Percentiles rank a stretch among this genome's conserved stretches.
phyloP scores from a whole-genome alignment of 2,329 filamentous ascomycete species.

The Aureobasidium subglaciale region DNA sequence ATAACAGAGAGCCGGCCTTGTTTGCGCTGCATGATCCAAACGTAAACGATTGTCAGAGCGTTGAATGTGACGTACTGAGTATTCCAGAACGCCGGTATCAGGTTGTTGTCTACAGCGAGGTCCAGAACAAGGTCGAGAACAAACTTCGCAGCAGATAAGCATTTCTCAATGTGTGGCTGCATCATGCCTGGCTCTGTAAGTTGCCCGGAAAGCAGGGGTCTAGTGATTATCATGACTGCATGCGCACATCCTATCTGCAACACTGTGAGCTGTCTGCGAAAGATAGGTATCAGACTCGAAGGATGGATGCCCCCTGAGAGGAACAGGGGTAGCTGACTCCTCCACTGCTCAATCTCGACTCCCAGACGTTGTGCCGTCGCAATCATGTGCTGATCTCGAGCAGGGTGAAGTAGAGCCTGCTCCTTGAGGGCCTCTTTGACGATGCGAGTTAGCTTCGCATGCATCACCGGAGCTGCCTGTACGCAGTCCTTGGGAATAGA shows the following conservation, averaged over 20 bases:
- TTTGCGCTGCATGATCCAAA: constrained; percentile 9
- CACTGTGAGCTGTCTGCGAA: constrained; percentile 30
- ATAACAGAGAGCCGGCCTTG: not conserved
- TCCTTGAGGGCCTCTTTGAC: constrained; percentile 27
- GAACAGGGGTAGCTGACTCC: constrained; percentile 32
- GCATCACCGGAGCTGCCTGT: constrained; percentile 42
- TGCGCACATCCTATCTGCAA: constrained; percentile 30
- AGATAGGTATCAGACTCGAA: constrained; percentile 40
- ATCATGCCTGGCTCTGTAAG: not conserved
- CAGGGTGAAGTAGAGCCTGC: constrained; percentile 29
- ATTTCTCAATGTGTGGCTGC: not conserved
- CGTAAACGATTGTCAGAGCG: constrained; percentile 2
- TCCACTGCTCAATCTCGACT: constrained; percentile 30
- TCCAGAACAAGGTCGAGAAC: constrained; percentile 6
- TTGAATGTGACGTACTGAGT: not conserved
- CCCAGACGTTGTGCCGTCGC: constrained; percentile 33
- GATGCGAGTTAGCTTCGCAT: constrained; percentile 34
- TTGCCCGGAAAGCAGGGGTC: constrained; percentile 23
- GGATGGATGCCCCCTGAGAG: constrained; percentile 35
- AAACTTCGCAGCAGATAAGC: constrained; percentile 3
- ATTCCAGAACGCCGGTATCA: constrained; percentile 11
- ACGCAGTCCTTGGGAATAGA: constrained; percentile 27
- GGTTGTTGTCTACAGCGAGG: not conserved
- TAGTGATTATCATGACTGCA: constrained; percentile 30
- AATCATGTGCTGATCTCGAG: constrained; percentile 31